These are phyloP conservation scores for Aspergillus diversus DNA, from an alignment of 495 filamentous ascomycete genomes.

Conservation along the genomic window DNA sequence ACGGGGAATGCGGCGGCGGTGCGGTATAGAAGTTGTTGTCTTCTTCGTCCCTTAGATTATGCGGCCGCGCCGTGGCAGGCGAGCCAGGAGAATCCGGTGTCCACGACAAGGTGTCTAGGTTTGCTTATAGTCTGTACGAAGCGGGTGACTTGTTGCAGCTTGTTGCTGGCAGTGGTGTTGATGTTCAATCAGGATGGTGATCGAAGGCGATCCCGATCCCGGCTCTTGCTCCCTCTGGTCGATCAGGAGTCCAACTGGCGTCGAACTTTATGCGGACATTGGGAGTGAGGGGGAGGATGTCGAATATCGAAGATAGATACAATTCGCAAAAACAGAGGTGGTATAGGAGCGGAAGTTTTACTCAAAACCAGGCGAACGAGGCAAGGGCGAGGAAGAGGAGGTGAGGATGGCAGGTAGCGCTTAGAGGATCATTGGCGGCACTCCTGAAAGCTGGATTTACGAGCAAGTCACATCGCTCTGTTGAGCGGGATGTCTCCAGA, in stretches of 20 bases:
- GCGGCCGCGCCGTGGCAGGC: constrained; percentile 65
- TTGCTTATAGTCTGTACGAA: constrained; percentile 5
- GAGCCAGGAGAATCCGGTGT: constrained; percentile 64
- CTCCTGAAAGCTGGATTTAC: constrained; percentile 12
- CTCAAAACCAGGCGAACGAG: constrained; percentile 8
- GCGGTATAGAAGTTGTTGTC: constrained; percentile 54
- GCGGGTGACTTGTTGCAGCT: background rate
- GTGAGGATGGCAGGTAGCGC: constrained; percentile 26
- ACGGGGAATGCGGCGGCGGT: constrained; percentile 65
- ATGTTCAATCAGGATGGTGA: constrained; percentile 21
- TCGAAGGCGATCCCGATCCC: constrained; percentile 34
- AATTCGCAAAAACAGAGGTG: constrained; percentile 6
- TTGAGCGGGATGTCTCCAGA: background rate
- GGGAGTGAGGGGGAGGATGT: background rate
- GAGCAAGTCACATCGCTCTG: constrained; percentile 3
- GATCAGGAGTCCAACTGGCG: constrained; percentile 33
- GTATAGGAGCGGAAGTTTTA: constrained; percentile 19
- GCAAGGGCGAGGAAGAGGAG: constrained; percentile 27
- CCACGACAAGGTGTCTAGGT: constrained; percentile 67
- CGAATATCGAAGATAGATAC: constrained; percentile 1
- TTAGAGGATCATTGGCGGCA: constrained; percentile 22
- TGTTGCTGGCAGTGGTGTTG: background rate
- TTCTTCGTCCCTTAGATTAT: constrained; percentile 50
- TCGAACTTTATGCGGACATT: constrained; percentile 18
- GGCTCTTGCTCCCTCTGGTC: constrained; percentile 23